Percentiles rank a stretch among this genome's conserved stretches.
These are phyloP conservation scores for Smallanthus sonchifolius DNA, from an alignment of 129 eudicot genomes.

Conservation along the genomic window DNA sequence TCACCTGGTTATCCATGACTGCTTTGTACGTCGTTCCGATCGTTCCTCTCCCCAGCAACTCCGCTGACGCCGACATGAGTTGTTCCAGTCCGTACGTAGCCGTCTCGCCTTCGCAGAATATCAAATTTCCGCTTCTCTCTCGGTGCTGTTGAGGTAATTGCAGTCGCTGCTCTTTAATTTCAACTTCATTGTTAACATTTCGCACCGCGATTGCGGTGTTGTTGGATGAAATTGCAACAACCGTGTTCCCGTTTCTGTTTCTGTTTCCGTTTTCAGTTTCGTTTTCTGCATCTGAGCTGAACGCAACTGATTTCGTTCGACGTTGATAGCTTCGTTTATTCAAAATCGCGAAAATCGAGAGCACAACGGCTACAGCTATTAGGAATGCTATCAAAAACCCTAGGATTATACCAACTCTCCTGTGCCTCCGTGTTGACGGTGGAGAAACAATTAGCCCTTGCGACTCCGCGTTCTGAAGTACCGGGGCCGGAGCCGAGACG, in stretches of 20 bases:
- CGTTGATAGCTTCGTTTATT: conserved; percentile 25
- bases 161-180: conserved; percentile 28
- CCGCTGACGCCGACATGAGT: conserved; percentile 91
- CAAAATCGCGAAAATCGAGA: conserved; percentile 38
- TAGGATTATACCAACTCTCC: conserved; percentile 40
- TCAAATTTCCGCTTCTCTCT: conserved; percentile 51
- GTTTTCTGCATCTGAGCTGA: conserved; percentile 16
- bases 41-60: conserved; percentile 83
- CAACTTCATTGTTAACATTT: conserved; percentile 19
- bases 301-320: conserved; percentile 14
- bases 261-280: not conserved
- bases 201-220: conserved; percentile 5
- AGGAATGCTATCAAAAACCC: conserved; percentile 49
- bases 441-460: conserved; percentile 41
- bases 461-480: conserved; percentile 36
- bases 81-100: conserved; percentile 54
- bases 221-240: conserved; percentile 16
- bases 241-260: not conserved
- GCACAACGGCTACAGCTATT: conserved; percentile 37
- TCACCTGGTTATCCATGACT: conserved; percentile 50
- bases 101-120: conserved; percentile 64
- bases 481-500: conserved; percentile 50
- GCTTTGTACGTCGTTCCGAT: conserved; percentile 88
- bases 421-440: conserved; percentile 33
- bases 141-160: conserved; percentile 21